Percentiles rank a stretch among this genome's conserved stretches.
Conservation (phyloP, 2,329 filamentous ascomycete species). For the Chrysosporium queenslandicum region DNA sequence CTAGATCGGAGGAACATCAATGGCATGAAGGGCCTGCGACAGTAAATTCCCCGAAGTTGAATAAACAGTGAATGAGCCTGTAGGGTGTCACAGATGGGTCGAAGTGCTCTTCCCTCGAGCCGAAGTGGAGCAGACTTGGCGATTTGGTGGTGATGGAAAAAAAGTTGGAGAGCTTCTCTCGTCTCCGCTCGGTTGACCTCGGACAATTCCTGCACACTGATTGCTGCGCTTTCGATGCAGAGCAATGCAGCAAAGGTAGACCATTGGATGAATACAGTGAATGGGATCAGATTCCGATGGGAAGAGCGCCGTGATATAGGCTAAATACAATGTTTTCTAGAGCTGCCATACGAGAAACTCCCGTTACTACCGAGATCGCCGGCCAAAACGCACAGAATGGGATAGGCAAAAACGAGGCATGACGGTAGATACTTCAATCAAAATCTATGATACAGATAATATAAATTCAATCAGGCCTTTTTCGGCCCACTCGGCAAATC, state of each 20-base stretch:
- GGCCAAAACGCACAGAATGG: too few relatives aligned
- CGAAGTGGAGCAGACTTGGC: not conserved
- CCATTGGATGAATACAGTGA: too few relatives aligned
- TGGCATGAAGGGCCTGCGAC: conserved; percentile 14
- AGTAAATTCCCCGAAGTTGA: not conserved
- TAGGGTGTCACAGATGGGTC: not conserved
- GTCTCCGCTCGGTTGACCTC: conserved; percentile 26
- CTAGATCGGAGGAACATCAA: conserved; percentile 38
- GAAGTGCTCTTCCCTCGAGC: not conserved
- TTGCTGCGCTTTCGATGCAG: not conserved
- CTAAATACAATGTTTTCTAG: too few relatives aligned
- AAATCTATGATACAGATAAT: conserved; percentile 14
- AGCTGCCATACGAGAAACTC: not conserved
- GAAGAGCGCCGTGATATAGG: too few relatives aligned
- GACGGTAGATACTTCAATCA: conserved; percentile 11
- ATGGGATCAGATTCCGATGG: too few relatives aligned
- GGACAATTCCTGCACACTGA: conserved; percentile 12
- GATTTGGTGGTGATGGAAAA: conserved; percentile 5
- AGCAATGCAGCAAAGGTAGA: not conserved
- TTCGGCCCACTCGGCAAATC: conserved; percentile 31
- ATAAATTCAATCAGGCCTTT: conserved; percentile 25
- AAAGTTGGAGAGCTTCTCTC: conserved; percentile 3
- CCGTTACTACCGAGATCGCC: not conserved
- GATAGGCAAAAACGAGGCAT: not conserved
- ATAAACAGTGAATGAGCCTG: not conserved